Evolutionary conservation across 1,139 yeast species (phyloP), one percentile per base, ranked within the genome.

Genomic region (Insectozyma bohioensis): DNA sequence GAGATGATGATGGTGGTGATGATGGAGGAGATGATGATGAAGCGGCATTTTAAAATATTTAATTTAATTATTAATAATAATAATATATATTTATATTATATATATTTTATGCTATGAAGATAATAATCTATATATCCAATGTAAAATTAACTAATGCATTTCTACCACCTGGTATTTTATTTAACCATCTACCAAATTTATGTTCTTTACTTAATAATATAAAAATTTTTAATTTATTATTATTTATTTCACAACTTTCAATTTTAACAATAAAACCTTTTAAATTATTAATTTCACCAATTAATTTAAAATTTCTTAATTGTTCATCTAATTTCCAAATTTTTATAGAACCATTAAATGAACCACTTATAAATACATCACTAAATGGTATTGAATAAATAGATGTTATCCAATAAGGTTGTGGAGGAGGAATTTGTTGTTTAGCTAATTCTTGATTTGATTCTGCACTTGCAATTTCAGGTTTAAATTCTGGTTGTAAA

Each of bases 301-400:
- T 47, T 13, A 66, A 54, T 28, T 59, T 65, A 51, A 87, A 85
- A 21, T 67, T 62, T 46, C 95, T 72, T 49, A 81, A 56, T 31
- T 74, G 80, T 24, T 49, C 49, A 34, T 74, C 76, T 21, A 92
- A 56, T 49, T 76, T 78, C 97, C 97, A 92, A 29, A 87, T 69
- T 41, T 75, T 78, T 36, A 90, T 57, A 5, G 65, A 57, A 4
- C 97, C 97, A 52, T 78, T 75, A 80, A 86, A 85, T 3, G 97
- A 88, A 1, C 98, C 98, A 15, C 88, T 78, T 34, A 92, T 63
- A 51, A 92, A 86, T 6, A 87, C 58, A 52, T 94, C 90, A 16
- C 92, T 75, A 54, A 75, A 90, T n/a, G 98, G 97, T n/a, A 92
- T 65, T 1, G 95, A 87, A 51, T 80, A 71, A 9, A 92, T 58